Evolutionary conservation across 192 early-diverging fungal genomes (phyloP).

Genomic region (Diversispora eburnea): DNA sequence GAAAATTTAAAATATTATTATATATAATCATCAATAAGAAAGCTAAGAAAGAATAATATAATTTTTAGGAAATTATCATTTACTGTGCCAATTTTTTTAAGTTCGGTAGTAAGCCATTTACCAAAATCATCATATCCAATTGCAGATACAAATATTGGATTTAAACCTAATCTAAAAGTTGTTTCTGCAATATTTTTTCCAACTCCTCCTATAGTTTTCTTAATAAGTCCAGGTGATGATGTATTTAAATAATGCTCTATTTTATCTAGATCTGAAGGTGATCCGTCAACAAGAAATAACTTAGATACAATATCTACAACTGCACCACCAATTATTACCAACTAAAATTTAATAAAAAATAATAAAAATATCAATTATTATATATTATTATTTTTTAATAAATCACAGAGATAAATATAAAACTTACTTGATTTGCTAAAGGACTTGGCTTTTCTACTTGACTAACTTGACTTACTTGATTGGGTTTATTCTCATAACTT

Average conservation of each 20-base stretch:
- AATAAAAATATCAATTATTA: too few species aligned
- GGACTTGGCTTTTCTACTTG: too few species aligned
- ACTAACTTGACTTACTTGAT: too few species aligned
- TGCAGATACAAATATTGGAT: slow-evolving; percentile 60
- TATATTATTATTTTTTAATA: too few species aligned
- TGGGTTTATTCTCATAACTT: too few species aligned
- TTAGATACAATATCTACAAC: slow-evolving; percentile 80
- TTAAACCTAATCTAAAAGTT: slow-evolving; percentile 56
- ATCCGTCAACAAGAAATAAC: slow-evolving; percentile 13
- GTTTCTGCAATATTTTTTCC: slow-evolving; percentile 90
- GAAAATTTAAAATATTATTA: not conserved
- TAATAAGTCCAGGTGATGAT: slow-evolving; percentile 69
- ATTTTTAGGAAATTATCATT: not conserved
- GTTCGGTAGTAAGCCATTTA: slow-evolving; percentile 45
- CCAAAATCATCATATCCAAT: slow-evolving; percentile 75
- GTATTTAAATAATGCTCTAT: slow-evolving; percentile 41
- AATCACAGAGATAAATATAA: too few species aligned
- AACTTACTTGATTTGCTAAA: too few species aligned
- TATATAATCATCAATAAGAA: not conserved
- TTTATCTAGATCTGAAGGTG: too few species aligned
- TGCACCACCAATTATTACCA: slow-evolving; percentile 83
- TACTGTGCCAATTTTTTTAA: slow-evolving; percentile 59
- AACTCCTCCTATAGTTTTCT: slow-evolving; percentile 79
- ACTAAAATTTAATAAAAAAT: slow-evolving; percentile 33
- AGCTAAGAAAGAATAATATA: too few species aligned